Evolutionary conservation across 495 filamentous ascomycete species (phyloP).

Genomic region (Achaetomiella virescens): DNA sequence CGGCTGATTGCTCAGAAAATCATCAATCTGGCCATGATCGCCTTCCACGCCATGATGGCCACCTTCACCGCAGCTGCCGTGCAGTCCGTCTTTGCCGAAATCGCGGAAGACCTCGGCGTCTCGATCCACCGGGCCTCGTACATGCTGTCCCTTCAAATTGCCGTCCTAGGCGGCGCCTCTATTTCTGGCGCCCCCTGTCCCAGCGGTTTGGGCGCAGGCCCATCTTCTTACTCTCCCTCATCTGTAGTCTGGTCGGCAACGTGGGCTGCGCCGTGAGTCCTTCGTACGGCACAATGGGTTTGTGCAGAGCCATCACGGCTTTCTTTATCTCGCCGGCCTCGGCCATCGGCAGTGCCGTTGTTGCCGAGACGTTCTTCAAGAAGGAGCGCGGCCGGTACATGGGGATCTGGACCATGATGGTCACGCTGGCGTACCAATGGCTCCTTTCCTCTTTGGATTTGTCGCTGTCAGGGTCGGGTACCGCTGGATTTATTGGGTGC

Average conservation of each 20-base stretch:
- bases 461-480: conserved; percentile 2
- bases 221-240: conserved; percentile 2
- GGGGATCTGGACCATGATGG: conserved; percentile 6
- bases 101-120: background rate
- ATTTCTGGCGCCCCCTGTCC: background rate
- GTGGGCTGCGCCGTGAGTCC: conserved; percentile 5
- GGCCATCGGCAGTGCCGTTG: conserved; percentile 3
- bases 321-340: conserved; percentile 4
- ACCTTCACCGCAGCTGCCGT: conserved; percentile 1
- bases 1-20: background rate
- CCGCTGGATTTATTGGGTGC: conserved; percentile 6
- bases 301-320: conserved; percentile 4
- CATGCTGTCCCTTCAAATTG: conserved; percentile 2
- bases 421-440: conserved; percentile 5
- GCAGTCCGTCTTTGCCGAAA: background rate
- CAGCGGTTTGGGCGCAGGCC: background rate
- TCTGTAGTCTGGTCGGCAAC: conserved; percentile 5
- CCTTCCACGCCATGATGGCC: conserved; percentile 6
- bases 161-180: background rate
- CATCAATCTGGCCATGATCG: conserved; percentile 1
- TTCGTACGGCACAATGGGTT: conserved; percentile 2
- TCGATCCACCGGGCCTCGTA: background rate
- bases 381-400: conserved; percentile 1
- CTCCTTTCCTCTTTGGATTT: conserved; percentile 1
- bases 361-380: conserved; percentile 6